These are phyloP conservation scores for Syzygium aqueum DNA, from an alignment of 345 rosid genomes.

Conservation along the genomic window DNA sequence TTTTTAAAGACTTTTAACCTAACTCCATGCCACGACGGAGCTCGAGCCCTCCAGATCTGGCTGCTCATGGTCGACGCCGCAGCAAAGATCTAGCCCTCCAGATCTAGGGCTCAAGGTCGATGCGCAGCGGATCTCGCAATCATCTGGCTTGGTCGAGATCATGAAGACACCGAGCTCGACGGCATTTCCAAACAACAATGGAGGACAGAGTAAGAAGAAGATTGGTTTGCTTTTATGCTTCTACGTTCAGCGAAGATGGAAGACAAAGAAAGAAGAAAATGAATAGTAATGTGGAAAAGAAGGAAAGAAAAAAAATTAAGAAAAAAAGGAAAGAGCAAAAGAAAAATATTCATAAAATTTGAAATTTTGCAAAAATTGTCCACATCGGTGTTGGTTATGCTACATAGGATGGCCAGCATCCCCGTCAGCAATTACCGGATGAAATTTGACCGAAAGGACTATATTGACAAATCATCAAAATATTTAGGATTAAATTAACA, in stretches of 20 bases:
- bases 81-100: background rate
- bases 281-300: background rate
- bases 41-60: no score
- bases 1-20: no score
- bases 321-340: no score
- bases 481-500: no score
- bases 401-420: no score
- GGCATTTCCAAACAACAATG: background rate
- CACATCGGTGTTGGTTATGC: no score
- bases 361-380: no score
- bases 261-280: background rate
- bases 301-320: background rate
- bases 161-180: background rate
- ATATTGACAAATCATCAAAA: no score
- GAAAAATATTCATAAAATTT: no score
- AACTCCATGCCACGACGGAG: no score
- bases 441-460: no score
- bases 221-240: background rate
- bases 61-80: background rate
- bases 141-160: background rate
- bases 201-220: background rate
- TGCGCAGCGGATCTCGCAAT: background rate
- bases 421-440: no score
- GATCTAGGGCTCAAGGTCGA: background rate
- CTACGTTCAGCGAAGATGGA: background rate